Evolutionary conservation across 495 filamentous ascomycete species (phyloP), one percentile per base, ranked within the genome.

Genomic region (Neurospora hispaniola): DNA sequence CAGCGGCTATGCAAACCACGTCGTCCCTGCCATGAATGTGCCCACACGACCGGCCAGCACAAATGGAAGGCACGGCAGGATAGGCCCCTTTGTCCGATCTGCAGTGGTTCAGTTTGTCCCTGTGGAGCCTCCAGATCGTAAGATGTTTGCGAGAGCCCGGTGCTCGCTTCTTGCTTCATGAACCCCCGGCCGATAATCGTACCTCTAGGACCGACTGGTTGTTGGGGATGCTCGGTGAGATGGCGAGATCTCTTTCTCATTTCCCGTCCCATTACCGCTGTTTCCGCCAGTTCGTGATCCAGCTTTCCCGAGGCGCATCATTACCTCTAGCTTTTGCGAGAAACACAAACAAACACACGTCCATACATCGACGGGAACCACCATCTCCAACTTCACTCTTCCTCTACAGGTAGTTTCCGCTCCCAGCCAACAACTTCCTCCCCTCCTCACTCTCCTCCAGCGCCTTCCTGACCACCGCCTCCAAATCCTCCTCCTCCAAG

Each of bases 401-500:
- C n/a, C 1, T 20, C 5, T 38, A 38, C 35, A 38, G 35, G 35
- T 38, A 48, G 20, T 48, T 48, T 23, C 46, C 46, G 1, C 46
- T 8, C 48, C 12, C 54, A 54, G 11, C 54, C 54, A 62, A 62
- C 54, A 62, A 4, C 54, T 62, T 62, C 14, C 27, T 18, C 27
- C 27, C 54, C 27, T 62, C 23, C 54, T 62, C 54, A 62, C 12
- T 62, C 54, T 35, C 54, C 42, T 66, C 48, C 16, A 76, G 39
- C 27, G 72, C 75, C 44, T 66, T 43, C 73, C 72, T 70, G 46
- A 80, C 74, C 35, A 75, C 74, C 42, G 31, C 35, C 44, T 81
- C 77, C 71, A 81, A 73, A 41, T 80, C 74, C 38, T 79, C 74
- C 44, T 76, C 71, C 70, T 71, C 72, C 62, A 81, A 69, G 2